Percentiles rank a stretch among this genome's conserved stretches.
These are phyloP conservation scores for Amaranthus hypochondriacus DNA, from an alignment of 148 eudicot species.

Conservation along the genomic window DNA sequence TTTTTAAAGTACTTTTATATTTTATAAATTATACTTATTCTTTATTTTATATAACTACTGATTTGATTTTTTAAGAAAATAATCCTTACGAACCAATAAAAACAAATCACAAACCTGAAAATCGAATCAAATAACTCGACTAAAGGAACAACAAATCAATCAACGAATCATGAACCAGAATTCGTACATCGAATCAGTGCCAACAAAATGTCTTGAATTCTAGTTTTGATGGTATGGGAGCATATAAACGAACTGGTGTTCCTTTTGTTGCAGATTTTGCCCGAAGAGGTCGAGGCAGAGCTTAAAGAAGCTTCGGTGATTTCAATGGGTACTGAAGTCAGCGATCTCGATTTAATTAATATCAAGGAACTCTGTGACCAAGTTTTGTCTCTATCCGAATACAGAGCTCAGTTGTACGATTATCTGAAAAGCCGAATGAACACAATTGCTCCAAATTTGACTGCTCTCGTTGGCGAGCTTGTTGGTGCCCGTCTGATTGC, in stretches of 20 bases:
- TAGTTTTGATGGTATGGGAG: no score
- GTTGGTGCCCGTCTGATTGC: constrained; percentile 97
- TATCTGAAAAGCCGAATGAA: constrained; percentile 91
- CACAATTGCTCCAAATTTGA: constrained; percentile 92
- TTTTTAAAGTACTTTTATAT: no score
- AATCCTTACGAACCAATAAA: no score
- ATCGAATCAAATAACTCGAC: no score
- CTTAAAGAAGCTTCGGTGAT: constrained; percentile 84
- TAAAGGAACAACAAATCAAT: no score
- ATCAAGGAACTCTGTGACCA: constrained; percentile 88
- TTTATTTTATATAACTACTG: no score
- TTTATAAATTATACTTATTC: no score
- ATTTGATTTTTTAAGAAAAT: no score
- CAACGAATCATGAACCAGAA: no score
- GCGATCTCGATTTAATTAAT: constrained; percentile 78
- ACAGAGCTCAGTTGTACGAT: constrained; percentile 87
- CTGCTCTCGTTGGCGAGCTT: constrained; percentile 94
- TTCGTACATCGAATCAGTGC: no score
- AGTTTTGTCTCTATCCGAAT: constrained; percentile 80
- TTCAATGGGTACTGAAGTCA: constrained; percentile 99
- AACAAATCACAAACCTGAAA: no score
- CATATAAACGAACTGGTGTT: background rate
- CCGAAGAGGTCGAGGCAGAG: constrained; percentile 82
- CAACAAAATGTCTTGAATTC: no score
- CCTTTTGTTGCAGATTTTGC: constrained; percentile 46